Conservation (phyloP, 495 filamentous ascomycete genomes). For the Aspergillus biplanus region DNA sequence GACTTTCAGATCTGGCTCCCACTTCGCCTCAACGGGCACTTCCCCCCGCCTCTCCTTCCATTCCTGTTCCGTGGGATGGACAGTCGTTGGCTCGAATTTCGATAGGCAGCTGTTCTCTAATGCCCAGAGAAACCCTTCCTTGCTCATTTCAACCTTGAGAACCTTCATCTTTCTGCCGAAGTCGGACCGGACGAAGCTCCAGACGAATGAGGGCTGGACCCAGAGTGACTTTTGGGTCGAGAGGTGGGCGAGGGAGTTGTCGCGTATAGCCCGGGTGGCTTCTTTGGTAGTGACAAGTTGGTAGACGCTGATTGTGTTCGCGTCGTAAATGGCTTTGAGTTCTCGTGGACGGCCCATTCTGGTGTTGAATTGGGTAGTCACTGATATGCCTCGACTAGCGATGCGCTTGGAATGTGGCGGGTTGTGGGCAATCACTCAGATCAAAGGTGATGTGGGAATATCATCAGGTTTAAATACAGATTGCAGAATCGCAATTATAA, state of each 20-base stretch:
- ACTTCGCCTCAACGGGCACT: neutral
- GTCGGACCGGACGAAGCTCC: neutral
- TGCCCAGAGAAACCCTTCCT: neutral
- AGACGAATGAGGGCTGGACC: conserved; percentile 1
- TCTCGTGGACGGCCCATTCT: neutral
- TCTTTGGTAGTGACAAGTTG: neutral
- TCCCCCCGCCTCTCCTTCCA: neutral
- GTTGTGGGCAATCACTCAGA: no score
- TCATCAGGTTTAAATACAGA: no score
- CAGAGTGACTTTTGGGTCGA: neutral
- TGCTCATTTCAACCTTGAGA: neutral
- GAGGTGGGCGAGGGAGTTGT: neutral
- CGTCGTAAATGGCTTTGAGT: conserved; percentile 1
- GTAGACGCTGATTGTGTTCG: neutral
- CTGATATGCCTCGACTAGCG: no score
- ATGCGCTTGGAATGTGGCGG: no score
- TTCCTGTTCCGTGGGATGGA: neutral
- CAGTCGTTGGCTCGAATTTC: neutral
- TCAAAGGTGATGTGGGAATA: no score
- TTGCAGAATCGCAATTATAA: no score
- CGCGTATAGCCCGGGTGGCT: neutral
- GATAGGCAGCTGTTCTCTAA: neutral
- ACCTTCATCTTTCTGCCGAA: neutral
- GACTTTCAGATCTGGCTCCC: neutral
- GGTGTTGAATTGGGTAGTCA: neutral